These are phyloP conservation scores for Mayamaea pseudoterrestris DNA, from an alignment of 108 stramenopile genomes.

Conservation along the genomic window DNA sequence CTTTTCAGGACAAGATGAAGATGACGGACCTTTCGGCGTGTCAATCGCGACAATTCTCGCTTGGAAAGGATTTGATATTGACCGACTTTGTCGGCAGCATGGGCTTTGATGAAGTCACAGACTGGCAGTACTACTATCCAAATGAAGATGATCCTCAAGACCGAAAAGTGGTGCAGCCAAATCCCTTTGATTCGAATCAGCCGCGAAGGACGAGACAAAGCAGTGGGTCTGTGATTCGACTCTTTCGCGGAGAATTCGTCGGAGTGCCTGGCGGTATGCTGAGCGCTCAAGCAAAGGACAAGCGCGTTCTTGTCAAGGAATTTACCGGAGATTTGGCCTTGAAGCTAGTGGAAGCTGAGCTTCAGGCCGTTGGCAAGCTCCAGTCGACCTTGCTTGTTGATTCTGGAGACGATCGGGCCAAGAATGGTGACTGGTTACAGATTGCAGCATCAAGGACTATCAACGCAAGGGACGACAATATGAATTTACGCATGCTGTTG, in stretches of 20 bases:
- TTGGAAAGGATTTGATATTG: conserved; percentile 53
- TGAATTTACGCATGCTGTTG: conserved; percentile 30
- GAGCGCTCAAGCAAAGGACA: conserved; percentile 49
- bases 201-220: conserved; percentile 50
- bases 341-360: conserved; percentile 37
- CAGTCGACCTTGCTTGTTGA: conserved; percentile 37
- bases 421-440: conserved; percentile 42
- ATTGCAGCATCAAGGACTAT: conserved; percentile 35
- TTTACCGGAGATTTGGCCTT: conserved; percentile 45
- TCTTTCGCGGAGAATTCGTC: conserved; percentile 59
- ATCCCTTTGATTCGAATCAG: conserved; percentile 51
- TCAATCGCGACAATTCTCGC: conserved; percentile 34
- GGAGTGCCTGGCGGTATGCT: conserved; percentile 34
- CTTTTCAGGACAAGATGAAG: background rate
- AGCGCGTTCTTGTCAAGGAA: conserved; percentile 61
- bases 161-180: conserved; percentile 38
- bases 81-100: conserved; percentile 56
- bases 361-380: conserved; percentile 24
- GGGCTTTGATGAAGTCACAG: conserved; percentile 34
- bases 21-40: conserved; percentile 1
- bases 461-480: conserved; percentile 38
- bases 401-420: conserved; percentile 6
- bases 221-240: conserved; percentile 62
- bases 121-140: conserved; percentile 38
- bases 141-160: conserved; percentile 21